Evolutionary conservation across 2,329 filamentous ascomycete species (phyloP).

Genomic region (Gnomoniopsis sp.): DNA sequence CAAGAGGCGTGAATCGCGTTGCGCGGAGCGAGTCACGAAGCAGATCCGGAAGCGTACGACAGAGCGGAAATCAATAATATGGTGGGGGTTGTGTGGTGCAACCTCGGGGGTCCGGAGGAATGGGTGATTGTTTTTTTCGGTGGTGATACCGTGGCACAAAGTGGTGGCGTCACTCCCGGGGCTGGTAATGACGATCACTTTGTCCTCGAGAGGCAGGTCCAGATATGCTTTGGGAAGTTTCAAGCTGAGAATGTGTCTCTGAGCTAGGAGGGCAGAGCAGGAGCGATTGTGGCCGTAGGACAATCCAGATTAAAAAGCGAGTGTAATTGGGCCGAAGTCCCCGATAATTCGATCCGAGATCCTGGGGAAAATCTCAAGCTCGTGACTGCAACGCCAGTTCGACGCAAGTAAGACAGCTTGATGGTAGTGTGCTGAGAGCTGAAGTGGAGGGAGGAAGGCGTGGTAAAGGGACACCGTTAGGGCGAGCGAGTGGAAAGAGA

Average conservation of each 20-base stretch:
- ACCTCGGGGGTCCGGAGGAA: background rate
- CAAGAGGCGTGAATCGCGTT: background rate
- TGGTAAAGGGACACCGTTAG: too few species aligned
- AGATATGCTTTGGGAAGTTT: slow-evolving; percentile 12
- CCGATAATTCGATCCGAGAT: slow-evolving; percentile 23
- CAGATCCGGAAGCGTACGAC: background rate
- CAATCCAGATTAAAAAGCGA: slow-evolving; percentile 37
- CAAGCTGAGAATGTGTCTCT: slow-evolving; percentile 17
- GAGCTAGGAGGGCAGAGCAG: slow-evolving; percentile 5
- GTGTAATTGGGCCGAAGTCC: slow-evolving; percentile 53
- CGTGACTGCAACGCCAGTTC: too few species aligned
- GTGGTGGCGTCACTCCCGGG: too few species aligned
- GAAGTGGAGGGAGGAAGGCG: too few species aligned
- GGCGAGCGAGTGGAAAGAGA: too few species aligned
- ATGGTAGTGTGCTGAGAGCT: too few species aligned
- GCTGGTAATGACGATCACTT: too few species aligned
- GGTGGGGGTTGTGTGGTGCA: background rate
- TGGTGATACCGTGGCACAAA: background rate
- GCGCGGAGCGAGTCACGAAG: background rate
- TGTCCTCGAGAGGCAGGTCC: background rate
- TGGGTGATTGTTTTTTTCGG: background rate
- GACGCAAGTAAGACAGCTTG: too few species aligned
- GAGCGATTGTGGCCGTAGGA: background rate
- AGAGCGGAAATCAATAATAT: background rate
- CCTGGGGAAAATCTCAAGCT: too few species aligned